Conservation (phyloP, 768 basidiomycete species). For the Mycena indigotica region DNA sequence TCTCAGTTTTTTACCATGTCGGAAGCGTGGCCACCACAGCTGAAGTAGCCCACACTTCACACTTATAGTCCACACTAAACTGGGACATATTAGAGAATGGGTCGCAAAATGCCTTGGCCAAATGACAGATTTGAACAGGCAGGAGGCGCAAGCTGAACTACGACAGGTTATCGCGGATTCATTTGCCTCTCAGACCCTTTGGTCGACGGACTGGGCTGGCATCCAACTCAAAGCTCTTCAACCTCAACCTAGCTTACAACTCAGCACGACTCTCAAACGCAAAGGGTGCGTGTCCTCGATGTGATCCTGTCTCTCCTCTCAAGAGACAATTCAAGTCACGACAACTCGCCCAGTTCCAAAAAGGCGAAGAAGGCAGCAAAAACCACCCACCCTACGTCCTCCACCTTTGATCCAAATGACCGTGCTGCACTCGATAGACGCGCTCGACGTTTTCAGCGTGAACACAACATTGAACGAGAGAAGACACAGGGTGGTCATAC, state of each 20-base stretch:
- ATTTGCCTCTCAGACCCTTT: conserved; percentile 79
- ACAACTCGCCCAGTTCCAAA: conserved; percentile 43
- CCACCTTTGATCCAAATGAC: conserved; percentile 60
- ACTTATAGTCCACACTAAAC: conserved; percentile 16
- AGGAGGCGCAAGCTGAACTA: conserved; percentile 89
- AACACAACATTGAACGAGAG: conserved; percentile 84
- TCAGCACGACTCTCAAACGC: conserved; percentile 60
- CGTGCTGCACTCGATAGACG: conserved; percentile 71
- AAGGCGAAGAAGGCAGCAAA: conserved; percentile 67
- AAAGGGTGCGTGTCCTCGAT: conserved; percentile 55
- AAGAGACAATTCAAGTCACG: conserved; percentile 35
- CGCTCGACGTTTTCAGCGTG: conserved; percentile 87
- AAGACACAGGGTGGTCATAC: conserved; percentile 44
- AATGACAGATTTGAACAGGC: conserved; percentile 85
- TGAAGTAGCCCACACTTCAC: conserved; percentile 52
- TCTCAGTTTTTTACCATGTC: conserved; percentile 50
- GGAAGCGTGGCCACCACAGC: conserved; percentile 78
- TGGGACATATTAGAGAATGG: conserved; percentile 76
- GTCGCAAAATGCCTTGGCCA: conserved; percentile 91
- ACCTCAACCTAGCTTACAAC: conserved; percentile 56
- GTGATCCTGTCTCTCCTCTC: background rate
- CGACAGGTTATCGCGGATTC: conserved; percentile 96
- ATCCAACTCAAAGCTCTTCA: conserved; percentile 80
- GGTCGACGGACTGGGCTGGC: conserved; percentile 93
- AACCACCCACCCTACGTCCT: conserved; percentile 37